phyloP scores from a whole-genome alignment of 1,284 basidiomycete genomes.

The Entoloma clypeatum region DNA sequence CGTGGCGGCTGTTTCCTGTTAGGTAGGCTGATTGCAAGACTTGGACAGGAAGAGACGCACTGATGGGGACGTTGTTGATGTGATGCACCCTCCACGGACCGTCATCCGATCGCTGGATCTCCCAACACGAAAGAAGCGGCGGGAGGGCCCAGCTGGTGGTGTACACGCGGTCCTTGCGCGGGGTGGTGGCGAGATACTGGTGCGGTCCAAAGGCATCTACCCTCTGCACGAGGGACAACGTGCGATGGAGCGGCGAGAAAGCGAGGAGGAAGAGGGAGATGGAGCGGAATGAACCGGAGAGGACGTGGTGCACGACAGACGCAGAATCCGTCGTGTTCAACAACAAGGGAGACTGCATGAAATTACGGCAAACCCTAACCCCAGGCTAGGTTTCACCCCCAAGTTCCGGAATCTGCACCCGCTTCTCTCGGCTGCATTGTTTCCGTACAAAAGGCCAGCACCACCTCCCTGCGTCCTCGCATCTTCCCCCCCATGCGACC shows the following conservation, averaged over 20 bases:
- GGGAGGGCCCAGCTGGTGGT: conserved; percentile 47
- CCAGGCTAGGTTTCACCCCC: conserved; percentile 11
- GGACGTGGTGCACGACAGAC: conserved; percentile 29
- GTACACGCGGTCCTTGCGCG: conserved; percentile 32
- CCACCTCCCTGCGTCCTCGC: not conserved
- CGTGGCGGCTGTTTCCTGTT: conserved; percentile 36
- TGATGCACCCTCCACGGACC: conserved; percentile 30
- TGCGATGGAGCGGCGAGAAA: conserved; percentile 37
- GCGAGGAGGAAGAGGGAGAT: conserved; percentile 45
- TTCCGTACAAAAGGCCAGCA: not conserved
- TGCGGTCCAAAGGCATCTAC: conserved; percentile 44
- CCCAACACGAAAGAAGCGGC: conserved; percentile 42
- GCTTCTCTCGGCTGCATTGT: conserved; percentile 11
- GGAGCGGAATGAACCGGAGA: conserved; percentile 47
- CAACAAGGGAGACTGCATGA: too few relatives aligned
- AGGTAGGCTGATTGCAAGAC: not conserved
- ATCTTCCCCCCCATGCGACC: conserved; percentile 8
- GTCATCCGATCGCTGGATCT: conserved; percentile 25
- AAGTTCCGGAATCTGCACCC: conserved; percentile 14
- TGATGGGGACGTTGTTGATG: conserved; percentile 42
- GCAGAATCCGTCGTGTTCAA: conserved; percentile 9
- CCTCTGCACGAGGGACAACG: conserved; percentile 37
- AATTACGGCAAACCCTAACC: conserved; percentile 15
- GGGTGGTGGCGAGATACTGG: conserved; percentile 41
- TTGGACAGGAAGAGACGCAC: conserved; percentile 24